These are phyloP conservation scores for Claviceps fusiformis DNA, from an alignment of 2,329 filamentous ascomycete species.

Conservation along the genomic window DNA sequence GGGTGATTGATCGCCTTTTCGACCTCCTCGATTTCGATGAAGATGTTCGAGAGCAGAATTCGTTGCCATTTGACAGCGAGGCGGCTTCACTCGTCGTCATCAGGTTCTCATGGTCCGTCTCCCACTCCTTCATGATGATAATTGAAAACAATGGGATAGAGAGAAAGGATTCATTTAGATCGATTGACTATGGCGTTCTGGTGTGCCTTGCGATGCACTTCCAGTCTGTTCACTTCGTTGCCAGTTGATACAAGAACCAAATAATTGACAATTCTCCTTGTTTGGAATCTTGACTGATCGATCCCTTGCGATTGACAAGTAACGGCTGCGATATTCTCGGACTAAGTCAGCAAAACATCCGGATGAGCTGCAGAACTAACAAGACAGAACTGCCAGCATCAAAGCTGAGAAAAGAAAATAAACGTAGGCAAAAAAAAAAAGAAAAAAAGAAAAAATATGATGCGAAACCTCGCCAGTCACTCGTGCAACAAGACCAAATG, in stretches of 20 bases:
- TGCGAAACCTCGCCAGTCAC: background rate
- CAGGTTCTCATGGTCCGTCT: slow-evolving; percentile 48
- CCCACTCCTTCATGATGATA: slow-evolving; percentile 39
- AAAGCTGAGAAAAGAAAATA: background rate
- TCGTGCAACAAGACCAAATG: background rate
- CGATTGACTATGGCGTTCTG: background rate
- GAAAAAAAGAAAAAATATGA: background rate
- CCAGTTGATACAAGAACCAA: background rate
- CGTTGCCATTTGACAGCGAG: slow-evolving; percentile 53
- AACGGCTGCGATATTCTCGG: slow-evolving; percentile 3
- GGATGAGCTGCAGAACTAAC: background rate
- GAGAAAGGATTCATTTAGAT: background rate
- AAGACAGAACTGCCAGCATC: background rate
- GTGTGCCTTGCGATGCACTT: background rate
- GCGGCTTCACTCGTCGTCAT: slow-evolving; percentile 38
- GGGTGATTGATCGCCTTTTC: slow-evolving; percentile 48
- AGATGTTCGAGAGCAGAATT: slow-evolving; percentile 54
- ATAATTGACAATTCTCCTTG: slow-evolving; percentile 5
- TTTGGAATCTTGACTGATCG: slow-evolving; percentile 1
- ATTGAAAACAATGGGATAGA: background rate
- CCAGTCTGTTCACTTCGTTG: background rate
- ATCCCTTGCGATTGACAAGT: slow-evolving; percentile 9
- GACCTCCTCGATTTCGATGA: slow-evolving; percentile 51
- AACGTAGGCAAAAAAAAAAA: background rate
- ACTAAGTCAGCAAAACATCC: background rate